Base-by-base conservation (phyloP, 176 grass and related monocot species). In the Hsuehochloa calcarea region DNA sequence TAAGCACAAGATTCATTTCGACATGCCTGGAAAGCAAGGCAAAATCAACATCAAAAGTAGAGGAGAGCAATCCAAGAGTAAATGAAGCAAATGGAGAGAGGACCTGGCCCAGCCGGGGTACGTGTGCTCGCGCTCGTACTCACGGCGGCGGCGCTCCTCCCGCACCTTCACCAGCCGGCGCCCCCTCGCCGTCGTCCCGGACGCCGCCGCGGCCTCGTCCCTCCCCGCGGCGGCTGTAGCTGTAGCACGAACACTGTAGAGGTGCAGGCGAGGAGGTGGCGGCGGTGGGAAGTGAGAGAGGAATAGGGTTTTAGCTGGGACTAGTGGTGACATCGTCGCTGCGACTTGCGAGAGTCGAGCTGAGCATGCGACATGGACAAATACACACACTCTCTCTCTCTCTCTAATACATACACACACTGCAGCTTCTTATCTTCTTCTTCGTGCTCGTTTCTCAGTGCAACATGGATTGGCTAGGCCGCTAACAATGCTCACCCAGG, bases 91-190 rank as follows among this genome's bases (percentile, higher is more conserved):
- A 59, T 23, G 55, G 55, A 59, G 55, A 59, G 55, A 46, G 8
- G 70, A 78, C 96, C 90, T 98, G 49, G 96, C 96, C 96, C 96
- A 98, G n/a, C 86, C 54, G 1, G 96, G 96, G 37, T 95, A 98
- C 39, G 81, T 93, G 65, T 89, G 87, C 10, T 88, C 71, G 50
- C 83, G 87, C 27, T 98, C 91, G 68, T 90, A 87, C 72, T 98
- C 88, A 46, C 81, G 85, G 87, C 80, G 90, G 38, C 93, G 82
- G 29, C 91, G 94, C 73, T 93, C 93, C 86, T 98, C 96, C 79
- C 93, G 89, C 75, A 98, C 93, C 83, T 92, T 98, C 39, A 89
- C 64, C 80, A 98, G 73, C 37, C 96, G 90, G 75, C 96, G 90
- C 60, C 89, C 91, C 85, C 96, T 88, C 55, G 93, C 96, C 41